Conservation (phyloP, 2,329 filamentous ascomycete species). For the Phyllosticta capitalensis region DNA sequence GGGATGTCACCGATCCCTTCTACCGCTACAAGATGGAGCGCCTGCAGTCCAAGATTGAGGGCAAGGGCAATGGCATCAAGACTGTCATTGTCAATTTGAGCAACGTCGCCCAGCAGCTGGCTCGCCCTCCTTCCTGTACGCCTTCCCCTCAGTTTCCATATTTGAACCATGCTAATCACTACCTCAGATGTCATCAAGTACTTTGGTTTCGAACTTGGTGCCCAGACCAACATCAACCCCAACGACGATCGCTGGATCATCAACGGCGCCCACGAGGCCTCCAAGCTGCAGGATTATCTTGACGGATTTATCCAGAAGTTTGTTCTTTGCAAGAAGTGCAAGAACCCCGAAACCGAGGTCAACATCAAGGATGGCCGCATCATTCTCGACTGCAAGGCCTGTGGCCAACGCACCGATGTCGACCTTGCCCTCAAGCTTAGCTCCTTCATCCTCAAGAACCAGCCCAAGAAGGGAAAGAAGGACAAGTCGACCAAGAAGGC, state of each 20-base stretch:
- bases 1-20: conserved; percentile 93
- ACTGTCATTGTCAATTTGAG: conserved; percentile 93
- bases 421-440: conserved; percentile 92
- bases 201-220: conserved; percentile 97
- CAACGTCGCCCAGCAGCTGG: conserved; percentile 85
- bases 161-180: conserved; percentile 9
- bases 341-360: conserved; percentile 97
- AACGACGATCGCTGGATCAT: conserved; percentile 99
- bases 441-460: conserved; percentile 94
- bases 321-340: conserved; percentile 98
- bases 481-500: conserved; percentile 93
- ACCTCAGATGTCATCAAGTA: conserved; percentile 83
- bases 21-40: conserved; percentile 99
- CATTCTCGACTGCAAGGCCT: conserved; percentile 95
- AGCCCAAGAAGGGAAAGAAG: conserved; percentile 88
- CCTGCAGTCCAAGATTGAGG: conserved; percentile 97
- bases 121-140: conserved; percentile 70
- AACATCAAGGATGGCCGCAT: conserved; percentile 91
- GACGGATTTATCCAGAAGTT: conserved; percentile 98
- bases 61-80: conserved; percentile 99
- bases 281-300: conserved; percentile 94
- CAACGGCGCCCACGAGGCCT: conserved; percentile 92
- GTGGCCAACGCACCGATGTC: conserved; percentile 84
- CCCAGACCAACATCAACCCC: conserved; percentile 96
- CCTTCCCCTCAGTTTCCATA: conserved; percentile 5